Percentiles rank a stretch among this genome's conserved stretches.
phyloP scores from a whole-genome alignment of 257 asterid genomes.

The Thymus mandschuricus region DNA sequence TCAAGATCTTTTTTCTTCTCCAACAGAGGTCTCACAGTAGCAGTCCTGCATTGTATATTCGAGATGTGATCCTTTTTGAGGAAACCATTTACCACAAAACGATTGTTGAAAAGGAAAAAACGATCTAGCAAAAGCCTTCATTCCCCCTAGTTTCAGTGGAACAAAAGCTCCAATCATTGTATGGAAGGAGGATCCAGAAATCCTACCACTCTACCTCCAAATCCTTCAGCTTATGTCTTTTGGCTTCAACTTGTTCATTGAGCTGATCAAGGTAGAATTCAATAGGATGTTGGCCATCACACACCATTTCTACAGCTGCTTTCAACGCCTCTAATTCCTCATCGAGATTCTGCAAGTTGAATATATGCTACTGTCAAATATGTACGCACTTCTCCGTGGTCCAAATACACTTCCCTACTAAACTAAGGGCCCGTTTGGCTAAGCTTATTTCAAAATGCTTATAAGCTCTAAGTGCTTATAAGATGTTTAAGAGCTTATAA shows the following conservation, averaged over 20 bases:
- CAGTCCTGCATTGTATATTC: slow-evolving; percentile 53
- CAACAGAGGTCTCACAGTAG: slow-evolving; percentile 41
- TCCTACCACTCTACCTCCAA: slow-evolving; percentile 59
- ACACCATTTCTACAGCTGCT: slow-evolving; percentile 48
- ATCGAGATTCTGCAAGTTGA: slow-evolving; percentile 38
- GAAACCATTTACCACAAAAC: neutral
- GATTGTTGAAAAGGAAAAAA: neutral
- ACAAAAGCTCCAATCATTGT: neutral
- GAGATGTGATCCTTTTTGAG: slow-evolving; percentile 26
- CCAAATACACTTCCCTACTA: no score
- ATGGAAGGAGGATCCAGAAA: slow-evolving; percentile 11
- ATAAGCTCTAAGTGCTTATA: no score
- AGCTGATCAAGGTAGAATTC: slow-evolving; percentile 55
- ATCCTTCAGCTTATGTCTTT: slow-evolving; percentile 48
- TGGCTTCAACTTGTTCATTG: slow-evolving; percentile 49
- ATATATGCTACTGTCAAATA: slow-evolving; percentile 35
- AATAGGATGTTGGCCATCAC: slow-evolving; percentile 40
- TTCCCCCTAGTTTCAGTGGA: neutral
- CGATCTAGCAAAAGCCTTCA: slow-evolving; percentile 1
- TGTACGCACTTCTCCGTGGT: slow-evolving; percentile 31
- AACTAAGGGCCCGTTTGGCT: no score
- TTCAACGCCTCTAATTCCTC: slow-evolving; percentile 51
- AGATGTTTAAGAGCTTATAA: no score
- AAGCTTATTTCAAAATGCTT: no score
- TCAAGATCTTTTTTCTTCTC: slow-evolving; percentile 53